Evolutionary conservation across 352 stramenopile species (phyloP).

Genomic region (Phytophthora chlamydospora): DNA sequence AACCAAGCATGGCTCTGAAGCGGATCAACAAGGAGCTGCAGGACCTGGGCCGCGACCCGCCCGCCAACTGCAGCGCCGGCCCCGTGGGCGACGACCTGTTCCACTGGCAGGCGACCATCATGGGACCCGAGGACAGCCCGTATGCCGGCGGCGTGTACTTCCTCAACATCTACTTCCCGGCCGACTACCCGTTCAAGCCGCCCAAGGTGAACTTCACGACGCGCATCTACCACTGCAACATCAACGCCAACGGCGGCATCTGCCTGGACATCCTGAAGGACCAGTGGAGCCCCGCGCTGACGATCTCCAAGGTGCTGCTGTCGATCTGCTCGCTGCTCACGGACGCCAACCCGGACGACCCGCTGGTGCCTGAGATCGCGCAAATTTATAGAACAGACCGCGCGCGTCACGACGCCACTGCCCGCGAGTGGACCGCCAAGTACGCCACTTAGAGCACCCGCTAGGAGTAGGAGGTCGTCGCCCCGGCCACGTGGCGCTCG

Average conservation of each 20-base stretch:
- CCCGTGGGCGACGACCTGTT: slow-evolving; percentile 99
- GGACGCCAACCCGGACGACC: slow-evolving; percentile 99
- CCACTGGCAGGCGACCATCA: slow-evolving; percentile 97
- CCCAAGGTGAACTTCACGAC: slow-evolving; percentile 99
- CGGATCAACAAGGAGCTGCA: slow-evolving; percentile 97
- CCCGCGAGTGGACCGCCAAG: slow-evolving; percentile 98
- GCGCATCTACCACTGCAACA: slow-evolving; percentile 99
- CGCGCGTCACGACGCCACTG: slow-evolving; percentile 94
- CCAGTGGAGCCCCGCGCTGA: slow-evolving; percentile 99
- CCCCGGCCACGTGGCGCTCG: slow-evolving; percentile 14
- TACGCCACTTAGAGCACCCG: slow-evolving; percentile 96
- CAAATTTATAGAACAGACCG: slow-evolving; percentile 96
- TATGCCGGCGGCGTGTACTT: slow-evolving; percentile 99
- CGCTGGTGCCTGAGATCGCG: slow-evolving; percentile 91
- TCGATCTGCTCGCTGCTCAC: slow-evolving; percentile 99
- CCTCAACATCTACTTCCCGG: slow-evolving; percentile 99
- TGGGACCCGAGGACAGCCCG: slow-evolving; percentile 98
- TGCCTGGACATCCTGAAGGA: slow-evolving; percentile 99
- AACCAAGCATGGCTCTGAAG: slow-evolving; percentile 89
- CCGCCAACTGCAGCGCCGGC: slow-evolving; percentile 98
- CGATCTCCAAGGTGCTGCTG: slow-evolving; percentile 99
- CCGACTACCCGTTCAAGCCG: slow-evolving; percentile 99
- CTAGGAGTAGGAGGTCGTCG: slow-evolving; percentile 48
- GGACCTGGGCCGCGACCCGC: slow-evolving; percentile 95
- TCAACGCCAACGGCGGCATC: slow-evolving; percentile 99